phyloP scores from a whole-genome alignment of 148 eudicot genomes.

The Linanthus parryae region DNA sequence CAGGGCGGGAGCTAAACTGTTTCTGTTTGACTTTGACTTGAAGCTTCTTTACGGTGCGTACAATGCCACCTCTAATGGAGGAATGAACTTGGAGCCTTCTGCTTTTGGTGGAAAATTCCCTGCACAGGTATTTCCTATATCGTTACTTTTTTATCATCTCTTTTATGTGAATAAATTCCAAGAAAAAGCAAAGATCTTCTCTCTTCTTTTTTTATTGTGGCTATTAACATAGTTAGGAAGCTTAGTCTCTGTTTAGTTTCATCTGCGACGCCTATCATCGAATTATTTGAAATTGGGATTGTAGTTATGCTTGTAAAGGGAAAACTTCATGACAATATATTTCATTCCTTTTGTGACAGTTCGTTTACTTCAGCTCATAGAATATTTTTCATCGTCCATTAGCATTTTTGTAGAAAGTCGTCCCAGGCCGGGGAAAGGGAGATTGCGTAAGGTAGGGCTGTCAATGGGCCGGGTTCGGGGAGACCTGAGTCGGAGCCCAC shows the following conservation, averaged over 20 bases:
- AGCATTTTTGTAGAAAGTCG: too few relatives aligned
- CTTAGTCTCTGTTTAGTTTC: not conserved
- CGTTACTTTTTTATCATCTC: not conserved
- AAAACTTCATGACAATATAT: not conserved
- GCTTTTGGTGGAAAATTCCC: constrained; percentile 59
- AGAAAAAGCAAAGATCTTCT: not conserved
- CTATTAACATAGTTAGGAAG: not conserved
- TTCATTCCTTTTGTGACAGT: not conserved
- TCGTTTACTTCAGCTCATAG: not conserved
- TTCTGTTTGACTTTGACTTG: constrained; percentile 45
- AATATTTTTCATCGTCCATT: not conserved
- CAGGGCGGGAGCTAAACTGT: constrained; percentile 35
- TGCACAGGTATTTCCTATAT: constrained; percentile 42
- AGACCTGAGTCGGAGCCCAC: too few relatives aligned
- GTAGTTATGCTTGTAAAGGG: not conserved
- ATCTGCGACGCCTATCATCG: not conserved
- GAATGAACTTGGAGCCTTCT: constrained; percentile 35
- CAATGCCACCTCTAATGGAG: constrained; percentile 37
- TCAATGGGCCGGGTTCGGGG: too few relatives aligned
- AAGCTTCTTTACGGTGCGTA: constrained; percentile 58
- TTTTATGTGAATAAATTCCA: too few relatives aligned
- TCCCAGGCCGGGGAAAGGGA: too few relatives aligned
- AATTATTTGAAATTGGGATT: not conserved
- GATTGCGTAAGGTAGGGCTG: too few relatives aligned
- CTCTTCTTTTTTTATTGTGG: not conserved